phyloP scores from a whole-genome alignment of 805 yeast genomes.

The Hanseniaspora valbyensis region DNA sequence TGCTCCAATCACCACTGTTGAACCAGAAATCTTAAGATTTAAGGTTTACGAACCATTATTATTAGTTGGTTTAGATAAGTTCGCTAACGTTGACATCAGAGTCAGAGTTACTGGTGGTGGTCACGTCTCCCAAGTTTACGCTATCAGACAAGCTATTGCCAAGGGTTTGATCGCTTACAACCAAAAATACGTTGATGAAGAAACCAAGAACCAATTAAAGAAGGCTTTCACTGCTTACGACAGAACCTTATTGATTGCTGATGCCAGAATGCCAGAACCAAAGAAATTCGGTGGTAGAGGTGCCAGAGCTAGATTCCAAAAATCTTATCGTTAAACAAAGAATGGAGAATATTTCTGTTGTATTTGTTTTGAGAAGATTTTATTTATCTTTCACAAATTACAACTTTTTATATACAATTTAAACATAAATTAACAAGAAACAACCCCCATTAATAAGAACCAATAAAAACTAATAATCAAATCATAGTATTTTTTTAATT shows the following conservation, averaged over 20 bases:
- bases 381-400: constrained; percentile 8
- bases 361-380: constrained; percentile 18
- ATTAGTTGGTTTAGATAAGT: constrained; percentile 97
- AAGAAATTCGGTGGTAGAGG: constrained; percentile 99
- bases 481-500: no score
- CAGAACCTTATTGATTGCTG: constrained; percentile 99
- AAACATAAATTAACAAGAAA: constrained; percentile 5
- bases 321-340: constrained; percentile 89
- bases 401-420: constrained; percentile 12
- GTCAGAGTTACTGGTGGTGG: constrained; percentile 99
- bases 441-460: constrained; percentile 8
- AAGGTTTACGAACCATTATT: constrained; percentile 99
- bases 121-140: constrained; percentile 99
- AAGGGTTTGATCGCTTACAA: constrained; percentile 99
- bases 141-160: constrained; percentile 99
- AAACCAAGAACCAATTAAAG: constrained; percentile 98
- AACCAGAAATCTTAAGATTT: constrained; percentile 98
- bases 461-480: constrained; percentile 7
- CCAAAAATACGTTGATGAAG: constrained; percentile 98
- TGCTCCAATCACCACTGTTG: constrained; percentile 96
- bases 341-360: constrained; percentile 16
- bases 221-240: constrained; percentile 94
- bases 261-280: constrained; percentile 99
- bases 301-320: constrained; percentile 99
- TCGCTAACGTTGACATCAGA: constrained; percentile 96